Evolutionary conservation across 768 basidiomycete genomes (phyloP).

Genomic region (Amyloporia xantha): DNA sequence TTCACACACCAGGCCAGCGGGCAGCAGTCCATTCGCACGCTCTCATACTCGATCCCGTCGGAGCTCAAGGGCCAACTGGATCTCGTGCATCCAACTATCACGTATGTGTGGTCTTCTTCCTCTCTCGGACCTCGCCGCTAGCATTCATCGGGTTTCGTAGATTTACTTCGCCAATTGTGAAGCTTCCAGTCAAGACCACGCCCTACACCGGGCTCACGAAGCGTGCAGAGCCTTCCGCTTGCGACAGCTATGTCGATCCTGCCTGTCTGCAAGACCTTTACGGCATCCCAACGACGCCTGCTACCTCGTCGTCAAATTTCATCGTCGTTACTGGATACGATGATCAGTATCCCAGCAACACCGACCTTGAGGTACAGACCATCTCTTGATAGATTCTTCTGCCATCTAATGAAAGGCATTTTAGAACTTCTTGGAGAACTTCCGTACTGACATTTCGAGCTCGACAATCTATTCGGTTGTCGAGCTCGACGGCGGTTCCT

Average conservation of each 20-base stretch:
- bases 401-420: slow-evolving; percentile 20
- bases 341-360: slow-evolving; percentile 22
- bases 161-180: not conserved
- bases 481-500: slow-evolving; percentile 46
- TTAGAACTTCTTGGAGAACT: slow-evolving; percentile 37
- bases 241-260: slow-evolving; percentile 22
- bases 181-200: not conserved
- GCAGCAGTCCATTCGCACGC: slow-evolving; percentile 21
- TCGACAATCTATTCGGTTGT: slow-evolving; percentile 15
- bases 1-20: slow-evolving; percentile 21
- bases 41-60: slow-evolving; percentile 26
- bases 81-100: slow-evolving; percentile 26
- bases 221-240: slow-evolving; percentile 14
- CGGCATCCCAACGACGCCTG: slow-evolving; percentile 19
- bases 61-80: slow-evolving; percentile 21
- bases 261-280: slow-evolving; percentile 27
- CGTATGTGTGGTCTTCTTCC: slow-evolving; percentile 11
- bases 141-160: not conserved
- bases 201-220: slow-evolving; percentile 9
- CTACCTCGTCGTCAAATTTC: slow-evolving; percentile 19
- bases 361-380: slow-evolving; percentile 31
- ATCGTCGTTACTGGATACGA: slow-evolving; percentile 30
- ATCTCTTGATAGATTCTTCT: slow-evolving; percentile 25
- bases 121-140: not conserved
- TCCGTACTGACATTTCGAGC: slow-evolving; percentile 11